These are phyloP conservation scores for Cladosporium sp. DNA, from an alignment of 2,329 filamentous ascomycete species.

Conservation along the genomic window DNA sequence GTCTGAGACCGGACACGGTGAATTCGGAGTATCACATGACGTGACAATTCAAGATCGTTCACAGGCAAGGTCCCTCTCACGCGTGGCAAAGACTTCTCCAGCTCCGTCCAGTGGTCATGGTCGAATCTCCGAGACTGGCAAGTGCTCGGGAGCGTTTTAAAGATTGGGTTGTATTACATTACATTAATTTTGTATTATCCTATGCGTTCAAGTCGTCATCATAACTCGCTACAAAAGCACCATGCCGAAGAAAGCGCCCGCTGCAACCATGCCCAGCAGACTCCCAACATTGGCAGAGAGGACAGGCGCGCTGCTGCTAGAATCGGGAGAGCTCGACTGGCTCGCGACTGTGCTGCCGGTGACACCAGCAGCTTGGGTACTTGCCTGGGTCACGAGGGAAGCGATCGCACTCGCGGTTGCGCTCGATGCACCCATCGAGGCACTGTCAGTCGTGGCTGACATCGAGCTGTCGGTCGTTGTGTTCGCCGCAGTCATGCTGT, in stretches of 20 bases:
- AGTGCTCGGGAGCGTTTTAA: too few species aligned
- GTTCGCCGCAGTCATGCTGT: not conserved
- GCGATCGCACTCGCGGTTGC: not conserved
- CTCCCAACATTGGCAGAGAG: not conserved
- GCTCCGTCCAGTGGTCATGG: too few species aligned
- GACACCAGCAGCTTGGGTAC: not conserved
- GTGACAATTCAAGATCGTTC: too few species aligned
- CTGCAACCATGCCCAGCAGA: not conserved
- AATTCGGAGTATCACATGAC: too few species aligned
- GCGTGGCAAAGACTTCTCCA: too few species aligned
- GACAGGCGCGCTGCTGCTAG: not conserved
- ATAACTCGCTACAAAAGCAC: not conserved
- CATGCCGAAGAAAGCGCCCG: not conserved
- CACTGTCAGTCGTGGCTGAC: not conserved
- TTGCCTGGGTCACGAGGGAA: not conserved
- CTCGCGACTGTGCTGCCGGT: not conserved
- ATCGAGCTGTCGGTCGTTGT: not conserved
- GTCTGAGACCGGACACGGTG: too few species aligned
- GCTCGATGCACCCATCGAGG: not conserved
- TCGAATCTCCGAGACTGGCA: too few species aligned
- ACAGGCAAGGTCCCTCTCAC: too few species aligned
- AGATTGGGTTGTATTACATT: not conserved
- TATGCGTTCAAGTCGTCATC: not conserved
- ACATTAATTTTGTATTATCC: not conserved
- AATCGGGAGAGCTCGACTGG: not conserved